These are phyloP conservation scores for Lolium perenne DNA, from an alignment of 176 grass and related monocot genomes.

Conservation along the genomic window DNA sequence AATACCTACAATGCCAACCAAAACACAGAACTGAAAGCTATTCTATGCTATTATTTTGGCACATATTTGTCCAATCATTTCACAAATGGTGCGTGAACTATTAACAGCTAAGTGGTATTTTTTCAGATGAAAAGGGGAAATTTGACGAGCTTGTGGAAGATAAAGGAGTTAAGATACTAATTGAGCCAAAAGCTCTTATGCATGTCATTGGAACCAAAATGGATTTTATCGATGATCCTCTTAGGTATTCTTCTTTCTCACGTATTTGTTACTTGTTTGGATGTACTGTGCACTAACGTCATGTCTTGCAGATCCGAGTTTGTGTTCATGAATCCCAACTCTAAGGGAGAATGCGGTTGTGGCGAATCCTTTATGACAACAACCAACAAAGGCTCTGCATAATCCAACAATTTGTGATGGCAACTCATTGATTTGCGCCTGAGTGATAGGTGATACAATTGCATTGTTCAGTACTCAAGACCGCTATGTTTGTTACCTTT, in stretches of 20 bases:
- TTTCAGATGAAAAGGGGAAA: slow-evolving; percentile 71
- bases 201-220: slow-evolving; percentile 88
- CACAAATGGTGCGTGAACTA: background rate
- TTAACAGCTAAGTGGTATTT: background rate
- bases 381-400: slow-evolving; percentile 29
- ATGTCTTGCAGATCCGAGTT: slow-evolving; percentile 63
- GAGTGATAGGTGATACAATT: background rate
- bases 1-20: background rate
- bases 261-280: background rate
- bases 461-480: background rate
- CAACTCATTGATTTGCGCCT: background rate
- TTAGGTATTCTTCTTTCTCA: slow-evolving; percentile 49
- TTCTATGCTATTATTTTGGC: background rate
- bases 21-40: background rate
- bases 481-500: background rate
- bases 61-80: background rate
- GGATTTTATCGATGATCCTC: slow-evolving; percentile 72
- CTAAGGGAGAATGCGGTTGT: slow-evolving; percentile 67
- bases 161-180: slow-evolving; percentile 71
- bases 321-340: slow-evolving; percentile 76
- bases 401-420: background rate
- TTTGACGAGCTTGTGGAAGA: slow-evolving; percentile 80
- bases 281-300: background rate
- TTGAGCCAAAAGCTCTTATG: slow-evolving; percentile 77
- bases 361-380: slow-evolving; percentile 71